phyloP scores from a whole-genome alignment of 2,329 filamentous ascomycete genomes.

The Botrytis sinoallii region DNA sequence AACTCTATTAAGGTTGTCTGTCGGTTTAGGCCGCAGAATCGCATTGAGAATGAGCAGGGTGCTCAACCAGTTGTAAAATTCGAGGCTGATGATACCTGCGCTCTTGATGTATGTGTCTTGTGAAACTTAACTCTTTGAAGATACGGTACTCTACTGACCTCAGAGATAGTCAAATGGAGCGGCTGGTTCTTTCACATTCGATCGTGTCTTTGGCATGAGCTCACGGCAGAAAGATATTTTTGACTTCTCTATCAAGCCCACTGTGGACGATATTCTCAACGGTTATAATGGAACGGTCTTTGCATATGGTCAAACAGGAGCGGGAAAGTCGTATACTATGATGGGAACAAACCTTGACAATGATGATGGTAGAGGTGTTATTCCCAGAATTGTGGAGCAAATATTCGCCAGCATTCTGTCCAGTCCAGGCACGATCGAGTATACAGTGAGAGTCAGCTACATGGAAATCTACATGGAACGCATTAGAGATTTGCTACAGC shows the following conservation, averaged over 20 bases:
- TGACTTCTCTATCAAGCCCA: slow-evolving; percentile 93
- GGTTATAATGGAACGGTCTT: slow-evolving; percentile 99
- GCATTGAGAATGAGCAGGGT: slow-evolving; percentile 83
- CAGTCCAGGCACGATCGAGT: slow-evolving; percentile 91
- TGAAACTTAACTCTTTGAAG: neutral
- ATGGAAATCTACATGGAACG: slow-evolving; percentile 99
- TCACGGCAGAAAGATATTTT: slow-evolving; percentile 92
- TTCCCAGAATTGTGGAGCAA: slow-evolving; percentile 94
- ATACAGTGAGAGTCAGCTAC: slow-evolving; percentile 97
- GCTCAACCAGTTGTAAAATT: slow-evolving; percentile 91
- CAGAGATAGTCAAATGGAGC: slow-evolving; percentile 71
- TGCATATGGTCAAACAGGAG: slow-evolving; percentile 96
- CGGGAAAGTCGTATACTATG: slow-evolving; percentile 99
- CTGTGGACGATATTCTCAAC: slow-evolving; percentile 96
- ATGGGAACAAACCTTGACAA: slow-evolving; percentile 95
- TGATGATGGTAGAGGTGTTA: slow-evolving; percentile 83
- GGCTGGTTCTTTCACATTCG: slow-evolving; percentile 87
- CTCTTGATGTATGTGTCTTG: slow-evolving; percentile 66
- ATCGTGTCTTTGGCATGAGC: slow-evolving; percentile 93
- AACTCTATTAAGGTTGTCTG: slow-evolving; percentile 85
- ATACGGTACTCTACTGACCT: slow-evolving; percentile 28
- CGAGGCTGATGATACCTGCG: slow-evolving; percentile 83
- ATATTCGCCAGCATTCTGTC: slow-evolving; percentile 94
- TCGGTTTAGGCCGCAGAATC: slow-evolving; percentile 96
- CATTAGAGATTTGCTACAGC: slow-evolving; percentile 87